These are phyloP conservation scores for Stemphylium lycopersici DNA, from an alignment of 2,329 filamentous ascomycete genomes.

Conservation along the genomic window DNA sequence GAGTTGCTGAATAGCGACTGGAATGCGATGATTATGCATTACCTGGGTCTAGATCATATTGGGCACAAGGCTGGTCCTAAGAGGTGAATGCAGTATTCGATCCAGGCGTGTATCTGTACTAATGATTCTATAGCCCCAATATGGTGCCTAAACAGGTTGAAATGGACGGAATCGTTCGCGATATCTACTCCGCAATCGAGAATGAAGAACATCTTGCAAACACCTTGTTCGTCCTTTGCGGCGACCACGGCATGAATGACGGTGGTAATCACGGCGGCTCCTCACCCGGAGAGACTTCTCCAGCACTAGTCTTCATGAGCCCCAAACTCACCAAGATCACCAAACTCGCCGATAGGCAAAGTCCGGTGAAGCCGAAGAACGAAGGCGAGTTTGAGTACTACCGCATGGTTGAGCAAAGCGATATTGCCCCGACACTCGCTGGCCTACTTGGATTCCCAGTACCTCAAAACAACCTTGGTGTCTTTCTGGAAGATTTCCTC, in stretches of 20 bases:
- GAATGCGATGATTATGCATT: slow-evolving; percentile 94
- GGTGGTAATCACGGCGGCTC: slow-evolving; percentile 96
- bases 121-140: slow-evolving; percentile 65
- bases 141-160: slow-evolving; percentile 94
- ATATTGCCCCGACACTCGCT: slow-evolving; percentile 87
- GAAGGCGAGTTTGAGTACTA: slow-evolving; percentile 81
- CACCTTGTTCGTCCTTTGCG: slow-evolving; percentile 83
- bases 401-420: slow-evolving; percentile 85
- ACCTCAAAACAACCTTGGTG: slow-evolving; percentile 86
- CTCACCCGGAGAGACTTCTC: slow-evolving; percentile 90
- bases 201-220: slow-evolving; percentile 72
- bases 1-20: slow-evolving; percentile 83
- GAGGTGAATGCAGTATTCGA: slow-evolving; percentile 59
- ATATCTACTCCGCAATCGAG: slow-evolving; percentile 78
- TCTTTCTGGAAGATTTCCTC: slow-evolving; percentile 80
- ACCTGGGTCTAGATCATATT: slow-evolving; percentile 94
- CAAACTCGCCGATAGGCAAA: slow-evolving; percentile 34
- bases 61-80: slow-evolving; percentile 92
- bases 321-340: slow-evolving; percentile 73
- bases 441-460: slow-evolving; percentile 86
- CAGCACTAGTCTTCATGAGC: slow-evolving; percentile 88
- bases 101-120: slow-evolving; percentile 3
- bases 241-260: slow-evolving; percentile 99
- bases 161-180: slow-evolving; percentile 83
- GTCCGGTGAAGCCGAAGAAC: slow-evolving; percentile 62